A percentile compares a stretch with the other conserved stretches of the same genome.
Conservation (phyloP, 768 basidiomycete genomes). For the Pholiota molesta region DNA sequence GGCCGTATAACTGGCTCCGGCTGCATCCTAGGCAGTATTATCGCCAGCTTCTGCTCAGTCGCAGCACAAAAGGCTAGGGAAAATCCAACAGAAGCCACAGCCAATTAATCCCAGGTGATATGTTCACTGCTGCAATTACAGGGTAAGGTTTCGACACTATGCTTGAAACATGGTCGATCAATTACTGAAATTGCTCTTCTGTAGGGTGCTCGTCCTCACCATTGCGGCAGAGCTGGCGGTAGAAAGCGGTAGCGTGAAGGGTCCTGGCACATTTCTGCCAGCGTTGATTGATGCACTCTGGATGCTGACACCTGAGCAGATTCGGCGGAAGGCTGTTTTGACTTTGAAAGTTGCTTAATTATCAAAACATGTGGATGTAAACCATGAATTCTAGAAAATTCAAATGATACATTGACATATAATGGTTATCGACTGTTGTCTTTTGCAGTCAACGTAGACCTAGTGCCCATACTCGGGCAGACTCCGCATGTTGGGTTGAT, state of each 20-base stretch:
- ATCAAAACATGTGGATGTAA: not conserved
- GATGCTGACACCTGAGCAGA: slow-evolving; percentile 33
- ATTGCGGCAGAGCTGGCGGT: slow-evolving; percentile 66
- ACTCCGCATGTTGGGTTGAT: no score
- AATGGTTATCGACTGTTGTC: no score
- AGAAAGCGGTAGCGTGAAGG: slow-evolving; percentile 49
- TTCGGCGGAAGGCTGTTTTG: slow-evolving; percentile 13
- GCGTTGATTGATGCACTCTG: slow-evolving; percentile 65
- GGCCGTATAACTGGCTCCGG: slow-evolving; percentile 89
- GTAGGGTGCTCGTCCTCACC: slow-evolving; percentile 59
- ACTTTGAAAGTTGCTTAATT: not conserved
- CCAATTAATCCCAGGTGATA: slow-evolving; percentile 71
- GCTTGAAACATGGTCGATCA: slow-evolving; percentile 1
- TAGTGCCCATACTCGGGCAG: no score
- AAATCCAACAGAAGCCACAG: slow-evolving; percentile 14
- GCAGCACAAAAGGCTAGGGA: slow-evolving; percentile 43
- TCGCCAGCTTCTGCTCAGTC: slow-evolving; percentile 82
- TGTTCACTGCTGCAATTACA: slow-evolving; percentile 73
- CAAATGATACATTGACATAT: no score
- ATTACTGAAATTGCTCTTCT: slow-evolving; percentile 7
- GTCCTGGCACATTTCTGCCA: slow-evolving; percentile 67
- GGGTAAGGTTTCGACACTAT: slow-evolving; percentile 52
- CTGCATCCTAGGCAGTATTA: slow-evolving; percentile 77
- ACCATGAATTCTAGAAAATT: not conserved
- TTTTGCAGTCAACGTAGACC: no score